Percentiles rank a stretch among this genome's conserved stretches.
Conservation (phyloP, 2,329 filamentous ascomycete genomes). For the Zasmidium angulare region DNA sequence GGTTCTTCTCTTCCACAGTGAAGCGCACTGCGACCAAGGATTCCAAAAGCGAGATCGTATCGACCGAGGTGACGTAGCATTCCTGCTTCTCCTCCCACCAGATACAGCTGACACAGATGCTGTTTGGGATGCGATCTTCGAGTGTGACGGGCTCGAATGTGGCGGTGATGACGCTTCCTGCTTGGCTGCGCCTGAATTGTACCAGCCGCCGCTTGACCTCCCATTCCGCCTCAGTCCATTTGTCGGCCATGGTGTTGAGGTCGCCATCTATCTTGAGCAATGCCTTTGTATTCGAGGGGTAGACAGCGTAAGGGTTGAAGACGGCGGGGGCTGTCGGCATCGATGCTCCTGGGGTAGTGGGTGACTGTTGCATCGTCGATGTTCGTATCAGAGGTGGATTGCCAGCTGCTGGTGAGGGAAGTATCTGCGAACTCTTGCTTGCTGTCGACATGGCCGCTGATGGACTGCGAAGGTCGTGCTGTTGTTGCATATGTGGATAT, state of each 20-base stretch:
- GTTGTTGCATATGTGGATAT: slow-evolving; percentile 24
- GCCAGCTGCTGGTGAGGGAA: slow-evolving; percentile 46
- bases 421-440: slow-evolving; percentile 32
- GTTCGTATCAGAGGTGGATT: slow-evolving; percentile 66
- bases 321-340: slow-evolving; percentile 36
- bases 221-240: slow-evolving; percentile 82
- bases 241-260: slow-evolving; percentile 76
- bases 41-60: slow-evolving; percentile 93
- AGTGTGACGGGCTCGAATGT: slow-evolving; percentile 76
- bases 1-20: slow-evolving; percentile 96
- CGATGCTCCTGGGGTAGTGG: slow-evolving; percentile 42
- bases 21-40: slow-evolving; percentile 84
- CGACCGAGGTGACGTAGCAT: slow-evolving; percentile 92
- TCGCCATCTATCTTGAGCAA: slow-evolving; percentile 82
- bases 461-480: slow-evolving; percentile 27
- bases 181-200: slow-evolving; percentile 80
- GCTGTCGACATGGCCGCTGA: slow-evolving; percentile 28
- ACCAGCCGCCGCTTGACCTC: slow-evolving; percentile 79
- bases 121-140: slow-evolving; percentile 77
- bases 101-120: slow-evolving; percentile 96
- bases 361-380: slow-evolving; percentile 62
- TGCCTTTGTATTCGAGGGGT: slow-evolving; percentile 71
- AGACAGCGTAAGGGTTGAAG: slow-evolving; percentile 78
- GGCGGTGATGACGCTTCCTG: slow-evolving; percentile 76
- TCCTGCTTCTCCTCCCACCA: slow-evolving; percentile 91